phyloP scores from a whole-genome alignment of 345 rosid species.

The Boechera divaricarpa region DNA sequence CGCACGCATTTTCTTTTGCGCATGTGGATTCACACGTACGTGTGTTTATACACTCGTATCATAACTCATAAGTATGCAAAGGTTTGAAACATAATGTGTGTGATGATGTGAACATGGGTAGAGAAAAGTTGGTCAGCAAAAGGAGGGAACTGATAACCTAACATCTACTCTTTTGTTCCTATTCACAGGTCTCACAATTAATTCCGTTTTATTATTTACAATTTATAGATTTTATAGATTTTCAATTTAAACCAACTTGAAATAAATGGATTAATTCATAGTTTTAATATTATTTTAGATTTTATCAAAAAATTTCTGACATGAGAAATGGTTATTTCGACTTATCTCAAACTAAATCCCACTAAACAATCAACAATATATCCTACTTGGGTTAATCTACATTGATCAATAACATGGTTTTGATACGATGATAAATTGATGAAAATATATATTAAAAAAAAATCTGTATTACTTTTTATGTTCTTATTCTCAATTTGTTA shows the following conservation, averaged over 20 bases:
- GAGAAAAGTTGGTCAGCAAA: constrained; percentile 40
- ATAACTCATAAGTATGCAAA: background rate
- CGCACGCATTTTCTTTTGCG: constrained; percentile 11
- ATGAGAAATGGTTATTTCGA: too few relatives aligned
- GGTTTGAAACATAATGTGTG: background rate
- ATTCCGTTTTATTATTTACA: background rate
- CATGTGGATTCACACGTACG: constrained; percentile 37
- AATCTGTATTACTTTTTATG: too few relatives aligned
- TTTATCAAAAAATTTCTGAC: too few relatives aligned
- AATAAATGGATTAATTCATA: too few relatives aligned
- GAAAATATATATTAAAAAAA: too few relatives aligned
- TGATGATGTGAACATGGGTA: constrained; percentile 36
- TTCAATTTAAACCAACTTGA: background rate
- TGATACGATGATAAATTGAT: too few relatives aligned
- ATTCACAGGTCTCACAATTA: constrained; percentile 8
- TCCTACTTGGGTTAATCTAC: too few relatives aligned
- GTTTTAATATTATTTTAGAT: too few relatives aligned
- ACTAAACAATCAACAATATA: too few relatives aligned
- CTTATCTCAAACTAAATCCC: too few relatives aligned
- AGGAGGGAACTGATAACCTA: constrained; percentile 39
- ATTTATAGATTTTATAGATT: background rate
- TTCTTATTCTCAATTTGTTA: too few relatives aligned
- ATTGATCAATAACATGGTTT: too few relatives aligned
- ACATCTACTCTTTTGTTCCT: constrained; percentile 34
- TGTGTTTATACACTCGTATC: constrained; percentile 2